These are phyloP conservation scores for Somion occarium DNA, from an alignment of 1,284 basidiomycete genomes.

Conservation along the genomic window DNA sequence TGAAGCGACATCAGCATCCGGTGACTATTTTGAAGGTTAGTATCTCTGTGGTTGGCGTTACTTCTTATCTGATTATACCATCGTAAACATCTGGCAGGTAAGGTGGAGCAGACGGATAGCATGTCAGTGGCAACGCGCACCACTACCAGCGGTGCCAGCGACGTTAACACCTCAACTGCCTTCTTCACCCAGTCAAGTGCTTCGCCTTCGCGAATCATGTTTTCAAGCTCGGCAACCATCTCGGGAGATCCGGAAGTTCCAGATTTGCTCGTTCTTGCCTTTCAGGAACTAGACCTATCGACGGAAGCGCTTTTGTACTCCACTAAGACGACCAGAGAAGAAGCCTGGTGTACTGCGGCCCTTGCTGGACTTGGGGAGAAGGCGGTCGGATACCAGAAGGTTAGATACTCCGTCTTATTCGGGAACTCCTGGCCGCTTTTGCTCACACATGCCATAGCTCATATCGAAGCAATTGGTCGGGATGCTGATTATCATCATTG, in stretches of 20 bases:
- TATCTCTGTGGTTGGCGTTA: background rate
- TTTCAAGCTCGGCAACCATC: background rate
- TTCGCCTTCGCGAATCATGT: background rate
- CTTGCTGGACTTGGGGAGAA: constrained; percentile 69
- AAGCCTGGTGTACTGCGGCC: constrained; percentile 61
- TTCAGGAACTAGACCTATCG: constrained; percentile 75
- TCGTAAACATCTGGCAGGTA: background rate
- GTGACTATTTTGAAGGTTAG: background rate
- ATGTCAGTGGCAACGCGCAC: background rate
- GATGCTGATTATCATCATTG: constrained; percentile 64
- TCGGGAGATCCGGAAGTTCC: constrained; percentile 32
- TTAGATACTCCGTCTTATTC: constrained; percentile 19
- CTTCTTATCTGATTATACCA: no score
- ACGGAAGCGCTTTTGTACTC: constrained; percentile 69
- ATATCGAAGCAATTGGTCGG: constrained; percentile 73
- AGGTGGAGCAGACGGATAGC: background rate
- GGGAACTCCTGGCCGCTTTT: background rate
- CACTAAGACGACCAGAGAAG: constrained; percentile 55
- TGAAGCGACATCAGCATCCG: constrained; percentile 9
- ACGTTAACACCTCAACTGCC: background rate
- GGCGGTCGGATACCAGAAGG: constrained; percentile 60
- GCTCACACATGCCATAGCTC: constrained; percentile 38
- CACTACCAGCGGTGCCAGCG: background rate
- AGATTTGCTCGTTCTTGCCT: constrained; percentile 65
- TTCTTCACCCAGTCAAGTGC: background rate